Conservation (phyloP, 2,329 filamentous ascomycete species). For the Pseudomassariella vexata region DNA sequence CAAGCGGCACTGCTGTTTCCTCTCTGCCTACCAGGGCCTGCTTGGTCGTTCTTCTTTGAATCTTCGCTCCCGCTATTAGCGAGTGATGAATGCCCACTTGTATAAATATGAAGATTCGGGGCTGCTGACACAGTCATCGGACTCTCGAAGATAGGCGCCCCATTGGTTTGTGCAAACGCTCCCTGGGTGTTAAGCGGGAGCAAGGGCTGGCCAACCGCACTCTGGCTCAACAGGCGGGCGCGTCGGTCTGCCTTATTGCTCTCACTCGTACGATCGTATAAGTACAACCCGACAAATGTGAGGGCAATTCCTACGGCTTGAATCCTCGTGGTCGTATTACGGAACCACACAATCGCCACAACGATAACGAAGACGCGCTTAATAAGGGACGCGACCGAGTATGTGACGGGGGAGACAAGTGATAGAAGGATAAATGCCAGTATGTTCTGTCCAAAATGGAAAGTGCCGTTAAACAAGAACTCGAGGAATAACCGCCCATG, state of each 20-base stretch:
- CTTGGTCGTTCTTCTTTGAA: constrained; percentile 52
- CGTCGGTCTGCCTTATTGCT: constrained; percentile 82
- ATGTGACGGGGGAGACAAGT: constrained; percentile 92
- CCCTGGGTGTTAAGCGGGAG: constrained; percentile 57
- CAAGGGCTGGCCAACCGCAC: constrained; percentile 43
- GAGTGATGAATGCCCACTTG: constrained; percentile 38
- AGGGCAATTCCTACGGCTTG: constrained; percentile 82
- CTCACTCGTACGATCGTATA: constrained; percentile 90
- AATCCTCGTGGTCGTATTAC: constrained; percentile 74
- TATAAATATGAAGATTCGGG: constrained; percentile 33
- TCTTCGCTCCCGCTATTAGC: constrained; percentile 33
- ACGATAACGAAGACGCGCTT: constrained; percentile 97
- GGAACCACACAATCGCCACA: constrained; percentile 94
- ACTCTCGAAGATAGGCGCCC: constrained; percentile 31
- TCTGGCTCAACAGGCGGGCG: constrained; percentile 60
- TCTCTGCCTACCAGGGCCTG: constrained; percentile 31
- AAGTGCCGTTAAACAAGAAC: constrained; percentile 93
- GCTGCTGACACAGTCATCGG: constrained; percentile 22
- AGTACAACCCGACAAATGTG: constrained; percentile 86
- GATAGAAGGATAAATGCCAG: constrained; percentile 89
- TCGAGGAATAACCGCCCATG: constrained; percentile 73
- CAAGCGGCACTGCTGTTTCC: constrained; percentile 49
- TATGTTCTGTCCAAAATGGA: constrained; percentile 95
- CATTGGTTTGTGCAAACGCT: constrained; percentile 24
- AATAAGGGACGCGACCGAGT: constrained; percentile 91